Base-by-base conservation (phyloP, 306 rosid species). In the Pterocarpus macrocarpus region DNA sequence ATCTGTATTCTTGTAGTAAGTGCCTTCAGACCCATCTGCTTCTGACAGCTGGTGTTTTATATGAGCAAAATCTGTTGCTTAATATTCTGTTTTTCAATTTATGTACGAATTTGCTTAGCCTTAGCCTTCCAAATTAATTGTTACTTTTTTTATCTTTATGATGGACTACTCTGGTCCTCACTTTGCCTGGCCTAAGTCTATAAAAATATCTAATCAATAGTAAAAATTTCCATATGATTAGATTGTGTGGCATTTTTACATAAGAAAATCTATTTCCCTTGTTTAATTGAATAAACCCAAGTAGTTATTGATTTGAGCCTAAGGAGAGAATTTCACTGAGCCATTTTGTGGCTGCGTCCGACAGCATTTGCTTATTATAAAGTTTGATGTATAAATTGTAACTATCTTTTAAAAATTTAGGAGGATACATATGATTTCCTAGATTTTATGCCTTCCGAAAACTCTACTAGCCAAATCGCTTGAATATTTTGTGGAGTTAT, bases 281-380 rank as follows among this genome's bases (percentile, higher is more conserved):
- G 69, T 74, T 69, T 64, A 16, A 57, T 75, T 64, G 61, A 80
- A 69, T 85, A 65, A 76, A 57, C 16, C 49, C 38, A 0, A 43
- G 49, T 8, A 43, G 49, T 43, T 43, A 43, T 43, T 43, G 3
- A 22, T 53, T 64, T 76, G 53, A 7, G 15, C 33, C 2, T 5
- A 36, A 22, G 32, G 34, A 49, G 38, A 39, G 12, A 28, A 4
- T 22, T 14, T 3, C 34, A 8, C 3, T 36, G 22, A 63, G 5
- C 58, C 44, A 14, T 39, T 41, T 56, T 52, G 28, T 22, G 28
- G 28, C 28, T 22, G 28, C 28, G 0, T 22, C 28, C 28, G 28
- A 22, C 64, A 33, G 30, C 35, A 9, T 45, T 36, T 64, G 36
- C 17, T 58, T 13, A 5, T 35, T 64, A 8, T 15, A 14, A 14